Evolutionary conservation across 805 yeast genomes (phyloP).

Genomic region (Brettanomyces nanus): DNA sequence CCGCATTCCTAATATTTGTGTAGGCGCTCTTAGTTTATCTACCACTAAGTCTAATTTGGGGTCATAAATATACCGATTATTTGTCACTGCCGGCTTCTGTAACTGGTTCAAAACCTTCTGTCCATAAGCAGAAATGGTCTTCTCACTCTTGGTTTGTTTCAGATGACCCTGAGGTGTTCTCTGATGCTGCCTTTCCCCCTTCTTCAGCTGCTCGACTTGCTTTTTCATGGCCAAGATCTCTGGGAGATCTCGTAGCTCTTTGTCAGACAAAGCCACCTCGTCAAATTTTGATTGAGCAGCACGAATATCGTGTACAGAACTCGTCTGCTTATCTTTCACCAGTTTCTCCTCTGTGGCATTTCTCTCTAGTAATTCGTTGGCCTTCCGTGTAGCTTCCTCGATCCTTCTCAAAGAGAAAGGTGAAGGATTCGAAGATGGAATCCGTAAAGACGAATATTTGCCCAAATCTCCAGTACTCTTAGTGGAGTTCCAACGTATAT

Average conservation of each 20-base stretch:
- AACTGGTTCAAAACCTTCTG: too few relatives aligned
- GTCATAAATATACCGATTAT: background rate
- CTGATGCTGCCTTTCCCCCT: too few relatives aligned
- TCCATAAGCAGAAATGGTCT: too few relatives aligned
- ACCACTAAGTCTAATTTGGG: background rate
- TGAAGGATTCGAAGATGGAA: background rate
- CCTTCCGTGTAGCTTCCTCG: background rate
- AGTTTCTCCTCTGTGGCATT: background rate
- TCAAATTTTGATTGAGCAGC: background rate
- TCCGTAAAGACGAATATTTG: background rate
- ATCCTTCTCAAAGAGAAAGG: background rate
- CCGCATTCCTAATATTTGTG: background rate
- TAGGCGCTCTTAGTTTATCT: background rate
- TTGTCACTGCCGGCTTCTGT: too few relatives aligned
- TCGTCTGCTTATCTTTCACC: background rate
- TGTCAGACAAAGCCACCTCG: background rate
- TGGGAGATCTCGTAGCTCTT: background rate
- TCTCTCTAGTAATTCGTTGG: background rate
- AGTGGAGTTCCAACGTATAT: too few relatives aligned
- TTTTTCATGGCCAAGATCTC: background rate
- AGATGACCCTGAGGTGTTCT: too few relatives aligned
- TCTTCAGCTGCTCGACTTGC: too few relatives aligned
- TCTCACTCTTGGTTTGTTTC: too few relatives aligned
- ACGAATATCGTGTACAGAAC: background rate
- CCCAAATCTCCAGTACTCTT: background rate